phyloP scores from a whole-genome alignment of 202 grass and related monocot genomes.

The Zoysia matrella region DNA sequence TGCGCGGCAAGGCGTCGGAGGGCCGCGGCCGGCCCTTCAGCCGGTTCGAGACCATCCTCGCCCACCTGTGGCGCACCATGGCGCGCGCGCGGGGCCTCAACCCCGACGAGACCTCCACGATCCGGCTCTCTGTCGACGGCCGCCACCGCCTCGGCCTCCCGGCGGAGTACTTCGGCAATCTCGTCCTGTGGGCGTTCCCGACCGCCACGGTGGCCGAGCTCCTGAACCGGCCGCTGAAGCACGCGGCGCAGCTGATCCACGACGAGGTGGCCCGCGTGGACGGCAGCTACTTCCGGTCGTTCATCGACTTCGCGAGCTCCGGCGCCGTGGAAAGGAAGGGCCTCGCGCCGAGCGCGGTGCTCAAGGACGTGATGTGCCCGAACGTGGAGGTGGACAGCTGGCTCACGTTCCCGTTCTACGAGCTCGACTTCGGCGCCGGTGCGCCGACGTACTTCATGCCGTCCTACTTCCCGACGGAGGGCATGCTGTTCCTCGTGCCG shows the following conservation, averaged over 20 bases:
- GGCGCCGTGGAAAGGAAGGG: conserved; percentile 37
- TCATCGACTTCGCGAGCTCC: conserved; percentile 53
- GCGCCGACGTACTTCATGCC: too few relatives aligned
- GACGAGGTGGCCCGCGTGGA: too few relatives aligned
- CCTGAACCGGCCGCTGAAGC: too few relatives aligned
- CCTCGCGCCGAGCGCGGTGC: conserved; percentile 32
- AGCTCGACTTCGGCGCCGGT: too few relatives aligned
- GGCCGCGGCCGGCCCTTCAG: conserved; percentile 57
- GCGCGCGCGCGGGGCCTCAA: conserved; percentile 42
- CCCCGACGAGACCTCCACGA: conserved; percentile 32
- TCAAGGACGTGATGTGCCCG: conserved; percentile 50
- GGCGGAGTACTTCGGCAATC: conserved; percentile 60
- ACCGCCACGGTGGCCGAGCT: conserved; percentile 7
- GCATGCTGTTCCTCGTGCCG: too few relatives aligned
- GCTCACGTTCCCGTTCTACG: too few relatives aligned
- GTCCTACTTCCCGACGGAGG: too few relatives aligned
- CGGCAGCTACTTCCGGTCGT: neutral
- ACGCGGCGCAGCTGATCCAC: too few relatives aligned
- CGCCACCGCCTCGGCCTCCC: conserved; percentile 45
- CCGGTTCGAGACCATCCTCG: conserved; percentile 9
- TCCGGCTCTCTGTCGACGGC: conserved; percentile 59
- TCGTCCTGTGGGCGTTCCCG: conserved; percentile 67
- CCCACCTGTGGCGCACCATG: conserved; percentile 63
- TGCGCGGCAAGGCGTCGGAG: conserved; percentile 35
- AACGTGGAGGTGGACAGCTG: conserved; percentile 53